Base-by-base conservation (phyloP, 2,329 filamentous ascomycete genomes). In the Graphiopsis chlorocephala region DNA sequence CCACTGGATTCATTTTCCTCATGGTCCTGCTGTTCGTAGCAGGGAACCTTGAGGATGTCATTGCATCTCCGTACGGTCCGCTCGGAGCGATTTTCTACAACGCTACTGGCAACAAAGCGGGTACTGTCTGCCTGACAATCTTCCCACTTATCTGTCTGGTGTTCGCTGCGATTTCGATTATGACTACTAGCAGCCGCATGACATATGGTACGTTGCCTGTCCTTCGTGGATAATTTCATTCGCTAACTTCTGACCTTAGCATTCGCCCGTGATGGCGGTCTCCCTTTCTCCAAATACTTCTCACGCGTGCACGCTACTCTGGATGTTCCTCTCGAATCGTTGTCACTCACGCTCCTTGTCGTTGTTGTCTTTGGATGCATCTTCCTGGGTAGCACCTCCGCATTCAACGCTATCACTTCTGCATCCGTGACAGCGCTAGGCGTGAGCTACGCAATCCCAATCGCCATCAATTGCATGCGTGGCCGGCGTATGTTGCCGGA, bases 361-460 rank as follows among this genome's bases (percentile, higher is more conserved):
- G 73, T 75, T 10, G 61, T 76, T 11, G 68, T 77, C 26, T 76
- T 78, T 53, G 76, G 76, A 5, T 72, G 69, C 65, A 76, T 78
- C 65, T 76, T 76, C 68, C 67, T 78, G 20, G 75, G 75, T n/a
- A 76, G 74, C 1, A 72, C 69, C 31, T 72, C 70, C 58, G 75
- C 76, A 1, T 77, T 77, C 72, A 77, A 76, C 65, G 76, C 76
- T 59, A 77, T 78, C 55, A 70, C 72, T 53, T 73, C 72, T 33
- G 76, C 76, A 23, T 89, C 88, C 0, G 90, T 93, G 0, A 89
- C 92, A 8, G 85, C 89, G 1, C 82, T 93, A 0, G 86, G 88
- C 7, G 78, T 93, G 5, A 89, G 88, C 2, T 93, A 93, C 69
- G 90, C 85, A 6, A 90, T 93, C 45, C 91, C 90, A 0, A 85